Evolutionary conservation across 768 basidiomycete genomes (phyloP), one percentile per base, ranked within the genome.

Genomic region (Amanita pseudoporphyria): DNA sequence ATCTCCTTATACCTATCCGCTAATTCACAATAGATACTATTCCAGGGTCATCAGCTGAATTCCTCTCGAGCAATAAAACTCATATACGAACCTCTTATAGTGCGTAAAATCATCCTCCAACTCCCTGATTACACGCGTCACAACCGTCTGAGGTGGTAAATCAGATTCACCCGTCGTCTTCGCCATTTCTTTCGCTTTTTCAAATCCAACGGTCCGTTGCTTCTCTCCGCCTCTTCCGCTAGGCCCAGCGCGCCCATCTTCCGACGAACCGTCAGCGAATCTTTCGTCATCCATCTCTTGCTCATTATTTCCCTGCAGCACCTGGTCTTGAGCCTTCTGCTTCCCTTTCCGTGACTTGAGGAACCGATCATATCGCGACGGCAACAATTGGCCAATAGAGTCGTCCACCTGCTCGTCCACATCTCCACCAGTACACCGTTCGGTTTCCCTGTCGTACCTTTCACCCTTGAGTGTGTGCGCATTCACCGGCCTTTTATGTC

Each of bases 21-120:
- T 19, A 98, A 73, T 59, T 92, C 88, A 47, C 82, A 67, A 57
- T 97, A 99, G 42, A 96, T 82, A 56, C 95, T 98, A 55, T 42
- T 38, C 6, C n/a, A 39, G 46, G 35, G 14, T 30, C 50, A 49
- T 49, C 53, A 16, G 44, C 49, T 36, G 36, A n/a, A 19, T 39
- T 52, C 19, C 45, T 40, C 16, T 46, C 52, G 19, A 36, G n/a
- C 19, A 32, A 49, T 22, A 18, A 49, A n/a, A 36, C 32, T 40
- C 41, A 51, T 14, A n/a, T 31, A 28, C 19, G 69, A 81, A 97
- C 96, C 85, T 82, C 67, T 91, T 96, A 64, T 94, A 95, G 66
- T 92, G 90, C 31, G 79, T 79, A 60, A 97, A 98, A 61, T 99
- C 95, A 53, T 92, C 92, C 62, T 98, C 95, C 6, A 99, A 71